These are phyloP conservation scores for Chrysoporthe deuterocubensis DNA, from an alignment of 2,329 filamentous ascomycete species.

Conservation along the genomic window DNA sequence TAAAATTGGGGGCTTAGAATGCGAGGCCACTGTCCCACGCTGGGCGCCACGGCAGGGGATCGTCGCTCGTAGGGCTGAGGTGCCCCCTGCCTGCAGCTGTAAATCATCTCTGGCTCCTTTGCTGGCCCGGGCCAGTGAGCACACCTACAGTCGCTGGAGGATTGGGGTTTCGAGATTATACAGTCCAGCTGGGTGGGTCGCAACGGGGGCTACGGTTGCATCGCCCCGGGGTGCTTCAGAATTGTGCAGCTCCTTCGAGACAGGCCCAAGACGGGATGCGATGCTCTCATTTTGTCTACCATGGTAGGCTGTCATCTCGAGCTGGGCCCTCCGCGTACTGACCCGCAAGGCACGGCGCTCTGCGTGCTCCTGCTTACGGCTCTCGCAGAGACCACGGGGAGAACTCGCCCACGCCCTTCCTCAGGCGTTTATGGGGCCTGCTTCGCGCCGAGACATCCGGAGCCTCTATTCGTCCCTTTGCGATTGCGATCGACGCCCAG, in stretches of 20 bases:
- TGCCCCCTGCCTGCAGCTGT: background rate
- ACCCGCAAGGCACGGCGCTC: background rate
- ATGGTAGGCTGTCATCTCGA: background rate
- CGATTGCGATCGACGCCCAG: background rate
- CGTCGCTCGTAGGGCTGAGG: slow-evolving; percentile 26
- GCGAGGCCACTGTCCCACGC: slow-evolving; percentile 18
- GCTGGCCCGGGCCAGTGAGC: slow-evolving; percentile 6
- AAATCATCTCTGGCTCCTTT: background rate
- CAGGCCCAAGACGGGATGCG: no score
- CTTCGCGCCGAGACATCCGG: slow-evolving; percentile 25
- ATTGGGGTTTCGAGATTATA: slow-evolving; percentile 3
- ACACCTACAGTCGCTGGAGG: background rate
- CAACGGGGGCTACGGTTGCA: background rate
- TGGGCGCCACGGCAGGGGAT: slow-evolving; percentile 21
- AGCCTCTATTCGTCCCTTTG: slow-evolving; percentile 1
- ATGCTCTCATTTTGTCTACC: background rate
- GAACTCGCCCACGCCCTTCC: background rate
- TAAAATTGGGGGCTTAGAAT: slow-evolving; percentile 26
- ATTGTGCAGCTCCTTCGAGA: background rate
- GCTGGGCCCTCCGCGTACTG: background rate
- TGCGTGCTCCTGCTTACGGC: background rate
- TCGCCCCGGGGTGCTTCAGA: background rate
- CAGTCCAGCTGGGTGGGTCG: slow-evolving; percentile 13
- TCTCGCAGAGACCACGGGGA: background rate
- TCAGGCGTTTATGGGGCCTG: background rate